Conservation (phyloP, 352 stramenopile genomes). For the Phytophthora tubulina region DNA sequence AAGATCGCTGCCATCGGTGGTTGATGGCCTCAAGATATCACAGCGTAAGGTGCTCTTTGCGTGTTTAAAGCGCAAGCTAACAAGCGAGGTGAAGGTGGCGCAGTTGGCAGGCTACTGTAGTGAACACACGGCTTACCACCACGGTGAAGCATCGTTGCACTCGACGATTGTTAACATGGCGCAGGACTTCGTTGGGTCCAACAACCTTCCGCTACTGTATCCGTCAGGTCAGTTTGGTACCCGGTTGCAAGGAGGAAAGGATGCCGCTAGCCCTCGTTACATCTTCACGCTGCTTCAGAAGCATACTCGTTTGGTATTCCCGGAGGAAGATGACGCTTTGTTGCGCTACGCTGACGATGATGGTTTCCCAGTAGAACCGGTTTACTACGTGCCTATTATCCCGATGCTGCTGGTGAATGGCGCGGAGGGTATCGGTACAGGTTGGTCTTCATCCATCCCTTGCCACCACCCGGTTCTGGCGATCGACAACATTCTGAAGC, state of each 20-base stretch:
- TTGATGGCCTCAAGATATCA: constrained; percentile 98
- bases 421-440: constrained; percentile 98
- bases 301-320: constrained; percentile 97
- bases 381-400: constrained; percentile 97
- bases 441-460: constrained; percentile 96
- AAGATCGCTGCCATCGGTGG: constrained; percentile 95
- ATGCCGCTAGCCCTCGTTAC: constrained; percentile 97
- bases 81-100: constrained; percentile 99
- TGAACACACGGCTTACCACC: constrained; percentile 98
- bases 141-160: constrained; percentile 98
- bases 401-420: constrained; percentile 98
- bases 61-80: constrained; percentile 99
- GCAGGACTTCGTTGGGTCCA: constrained; percentile 98
- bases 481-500: constrained; percentile 94
- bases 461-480: constrained; percentile 97
- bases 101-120: constrained; percentile 99
- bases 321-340: constrained; percentile 98
- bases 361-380: constrained; percentile 97
- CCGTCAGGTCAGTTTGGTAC: constrained; percentile 99
- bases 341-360: constrained; percentile 98
- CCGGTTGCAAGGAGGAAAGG: constrained; percentile 98
- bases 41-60: constrained; percentile 98
- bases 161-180: constrained; percentile 99
- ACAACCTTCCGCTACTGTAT: constrained; percentile 98
- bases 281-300: constrained; percentile 98